Evolutionary conservation across 345 rosid genomes (phyloP).

Genomic region (Toxicodendron radicans): DNA sequence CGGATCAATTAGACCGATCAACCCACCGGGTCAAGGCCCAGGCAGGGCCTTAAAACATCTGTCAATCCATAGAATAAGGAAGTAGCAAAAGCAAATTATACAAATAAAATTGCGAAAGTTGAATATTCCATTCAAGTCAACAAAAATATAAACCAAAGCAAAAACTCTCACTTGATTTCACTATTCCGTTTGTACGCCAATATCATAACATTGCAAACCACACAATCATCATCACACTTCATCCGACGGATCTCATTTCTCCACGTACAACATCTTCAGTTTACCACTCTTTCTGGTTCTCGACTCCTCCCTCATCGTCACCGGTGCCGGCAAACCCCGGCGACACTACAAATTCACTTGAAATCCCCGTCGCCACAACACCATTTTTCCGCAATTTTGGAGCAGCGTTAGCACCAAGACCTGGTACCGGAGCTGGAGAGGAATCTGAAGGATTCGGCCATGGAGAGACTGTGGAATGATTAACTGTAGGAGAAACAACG

Average conservation of each 20-base stretch:
- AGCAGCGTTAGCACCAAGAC: neutral
- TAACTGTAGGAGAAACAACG: neutral
- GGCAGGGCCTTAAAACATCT: too few species aligned
- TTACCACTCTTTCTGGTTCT: neutral
- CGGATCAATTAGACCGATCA: too few species aligned
- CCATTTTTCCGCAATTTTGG: neutral
- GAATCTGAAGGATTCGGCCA: neutral
- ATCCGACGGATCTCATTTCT: constrained; percentile 2
- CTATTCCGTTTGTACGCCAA: too few species aligned
- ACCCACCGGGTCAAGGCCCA: too few species aligned
- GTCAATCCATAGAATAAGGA: too few species aligned
- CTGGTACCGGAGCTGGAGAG: neutral
- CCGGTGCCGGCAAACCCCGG: neutral
- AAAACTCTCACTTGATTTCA: neutral
- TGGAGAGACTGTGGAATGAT: neutral
- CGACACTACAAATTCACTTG: neutral
- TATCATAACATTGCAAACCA: neutral
- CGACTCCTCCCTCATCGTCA: neutral
- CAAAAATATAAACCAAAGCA: too few species aligned
- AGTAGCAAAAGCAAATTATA: too few species aligned
- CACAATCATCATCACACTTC: neutral
- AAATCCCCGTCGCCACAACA: neutral
- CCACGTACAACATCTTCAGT: neutral
- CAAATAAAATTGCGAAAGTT: too few species aligned
- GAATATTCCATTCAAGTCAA: too few species aligned